Conservation (phyloP, 495 filamentous ascomycete species). For the Trichoderma erinaceum region DNA sequence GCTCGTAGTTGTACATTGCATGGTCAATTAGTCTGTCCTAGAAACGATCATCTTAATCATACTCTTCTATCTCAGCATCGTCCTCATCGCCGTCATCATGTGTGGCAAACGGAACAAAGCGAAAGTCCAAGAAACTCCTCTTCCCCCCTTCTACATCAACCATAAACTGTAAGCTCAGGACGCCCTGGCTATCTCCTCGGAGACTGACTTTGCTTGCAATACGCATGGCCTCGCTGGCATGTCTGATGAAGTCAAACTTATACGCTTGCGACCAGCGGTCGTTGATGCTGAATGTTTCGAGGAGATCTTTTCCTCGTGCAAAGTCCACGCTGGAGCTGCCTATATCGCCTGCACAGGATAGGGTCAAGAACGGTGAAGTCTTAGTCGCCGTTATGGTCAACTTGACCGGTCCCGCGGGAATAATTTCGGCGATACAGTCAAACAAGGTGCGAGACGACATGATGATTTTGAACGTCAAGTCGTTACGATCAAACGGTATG, state of each 20-base stretch:
- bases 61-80: constrained; percentile 16
- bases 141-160: constrained; percentile 62
- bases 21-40: background rate
- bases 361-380: constrained; percentile 62
- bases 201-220: constrained; percentile 89
- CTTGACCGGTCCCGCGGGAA: constrained; percentile 58
- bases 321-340: constrained; percentile 84
- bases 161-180: constrained; percentile 95
- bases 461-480: constrained; percentile 85
- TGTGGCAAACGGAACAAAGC: constrained; percentile 43
- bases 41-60: background rate
- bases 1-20: too few species aligned
- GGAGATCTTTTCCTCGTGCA: constrained; percentile 60
- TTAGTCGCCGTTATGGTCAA: constrained; percentile 58
- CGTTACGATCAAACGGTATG: constrained; percentile 76
- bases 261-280: constrained; percentile 55
- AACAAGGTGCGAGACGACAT: constrained; percentile 79
- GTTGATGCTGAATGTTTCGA: constrained; percentile 69
- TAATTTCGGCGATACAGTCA: constrained; percentile 77
- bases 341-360: constrained; percentile 67
- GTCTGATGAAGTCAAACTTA: constrained; percentile 77
- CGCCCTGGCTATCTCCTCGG: constrained; percentile 76
- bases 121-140: constrained; percentile 42
- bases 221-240: constrained; percentile 80
- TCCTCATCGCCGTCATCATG: constrained; percentile 30